phyloP scores from a whole-genome alignment of 345 rosid genomes.

The Eucalyptus urophylla region DNA sequence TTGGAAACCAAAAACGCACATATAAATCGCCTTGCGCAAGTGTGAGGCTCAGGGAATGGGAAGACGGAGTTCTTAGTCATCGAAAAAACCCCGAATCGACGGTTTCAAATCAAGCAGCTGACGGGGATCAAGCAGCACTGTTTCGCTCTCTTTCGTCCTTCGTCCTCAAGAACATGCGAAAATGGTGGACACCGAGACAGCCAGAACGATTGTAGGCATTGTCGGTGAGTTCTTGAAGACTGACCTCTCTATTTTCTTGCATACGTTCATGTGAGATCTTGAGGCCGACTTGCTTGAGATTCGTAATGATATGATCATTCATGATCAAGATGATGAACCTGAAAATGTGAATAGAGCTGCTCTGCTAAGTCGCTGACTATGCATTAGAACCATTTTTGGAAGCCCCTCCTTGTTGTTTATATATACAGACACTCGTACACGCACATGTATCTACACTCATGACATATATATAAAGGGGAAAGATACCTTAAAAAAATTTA shows the following conservation, averaged over 20 bases:
- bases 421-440: too few species aligned
- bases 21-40: background rate
- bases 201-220: slow-evolving; percentile 43
- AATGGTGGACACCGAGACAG: slow-evolving; percentile 3
- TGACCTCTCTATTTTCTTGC: background rate
- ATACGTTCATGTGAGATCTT: background rate
- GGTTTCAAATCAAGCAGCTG: background rate
- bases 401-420: background rate
- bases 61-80: background rate
- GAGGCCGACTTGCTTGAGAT: background rate
- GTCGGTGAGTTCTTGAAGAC: slow-evolving; percentile 22
- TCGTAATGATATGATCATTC: background rate
- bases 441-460: background rate
- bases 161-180: background rate
- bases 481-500: too few species aligned
- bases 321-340: background rate
- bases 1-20: background rate
- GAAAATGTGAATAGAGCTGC: background rate
- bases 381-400: background rate
- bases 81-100: background rate
- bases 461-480: background rate
- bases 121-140: background rate
- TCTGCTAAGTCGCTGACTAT: background rate
- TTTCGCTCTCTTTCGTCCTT: background rate
- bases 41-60: background rate